These are phyloP conservation scores for Aspergillus pseudotamarii DNA, from an alignment of 2,329 filamentous ascomycete genomes.

Conservation along the genomic window DNA sequence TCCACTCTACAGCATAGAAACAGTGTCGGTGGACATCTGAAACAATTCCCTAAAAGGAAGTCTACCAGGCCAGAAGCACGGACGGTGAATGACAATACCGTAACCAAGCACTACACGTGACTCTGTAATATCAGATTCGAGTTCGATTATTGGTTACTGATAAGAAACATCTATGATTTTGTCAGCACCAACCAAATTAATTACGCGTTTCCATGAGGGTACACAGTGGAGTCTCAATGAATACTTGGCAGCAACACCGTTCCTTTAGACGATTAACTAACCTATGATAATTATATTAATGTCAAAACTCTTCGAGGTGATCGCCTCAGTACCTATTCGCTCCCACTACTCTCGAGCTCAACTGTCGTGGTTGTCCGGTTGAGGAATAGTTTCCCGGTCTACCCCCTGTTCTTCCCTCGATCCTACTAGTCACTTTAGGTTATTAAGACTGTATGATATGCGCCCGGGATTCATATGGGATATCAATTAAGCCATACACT, in stretches of 20 bases:
- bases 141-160: conserved; percentile 20
- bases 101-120: not conserved
- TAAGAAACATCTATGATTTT: conserved; percentile 11
- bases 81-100: conserved; percentile 5
- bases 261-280: not conserved
- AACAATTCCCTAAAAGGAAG: not conserved
- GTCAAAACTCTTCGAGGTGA: conserved; percentile 13
- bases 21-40: not conserved
- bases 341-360: not conserved
- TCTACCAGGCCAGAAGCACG: not conserved
- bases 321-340: not conserved
- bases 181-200: not conserved
- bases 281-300: not conserved
- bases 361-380: not conserved
- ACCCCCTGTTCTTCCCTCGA: not conserved
- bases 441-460: not conserved
- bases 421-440: not conserved
- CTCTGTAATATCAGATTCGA: not conserved
- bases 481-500: not conserved
- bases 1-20: not conserved
- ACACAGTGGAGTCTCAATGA: not conserved
- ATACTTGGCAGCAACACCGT: not conserved
- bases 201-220: not conserved
- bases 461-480: not conserved
- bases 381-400: not conserved